A percentile compares a stretch with the other conserved stretches of the same genome.
These are phyloP conservation scores for Trypethelium eluteriae DNA, from an alignment of 495 filamentous ascomycete genomes.

Conservation along the genomic window DNA sequence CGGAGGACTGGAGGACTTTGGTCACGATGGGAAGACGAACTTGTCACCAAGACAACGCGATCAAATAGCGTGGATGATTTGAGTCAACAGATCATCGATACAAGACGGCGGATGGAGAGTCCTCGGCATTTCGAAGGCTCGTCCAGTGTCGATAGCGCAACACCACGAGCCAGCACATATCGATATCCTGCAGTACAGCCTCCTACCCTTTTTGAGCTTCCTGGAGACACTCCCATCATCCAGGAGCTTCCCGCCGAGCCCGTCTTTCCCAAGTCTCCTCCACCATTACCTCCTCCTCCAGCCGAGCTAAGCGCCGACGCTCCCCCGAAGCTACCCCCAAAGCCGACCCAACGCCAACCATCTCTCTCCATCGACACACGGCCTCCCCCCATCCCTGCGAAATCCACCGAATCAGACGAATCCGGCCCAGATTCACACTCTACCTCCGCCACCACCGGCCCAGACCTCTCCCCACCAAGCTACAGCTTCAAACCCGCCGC, in stretches of 20 bases:
- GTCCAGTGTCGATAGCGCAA: constrained; percentile 8
- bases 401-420: constrained; percentile 28
- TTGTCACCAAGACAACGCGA: constrained; percentile 2
- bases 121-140: not conserved
- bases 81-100: constrained; percentile 13
- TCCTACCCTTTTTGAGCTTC: constrained; percentile 4
- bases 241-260: constrained; percentile 5
- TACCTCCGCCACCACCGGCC: constrained; percentile 26
- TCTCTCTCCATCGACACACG: constrained; percentile 30
- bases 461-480: constrained; percentile 28
- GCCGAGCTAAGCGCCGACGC: constrained; percentile 33
- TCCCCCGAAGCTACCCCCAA: not conserved
- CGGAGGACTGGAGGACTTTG: constrained; percentile 41
- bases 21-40: constrained; percentile 9
- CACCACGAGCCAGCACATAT: constrained; percentile 15
- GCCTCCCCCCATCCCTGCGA: constrained; percentile 41
- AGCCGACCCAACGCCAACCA: not conserved
- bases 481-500: constrained; percentile 75
- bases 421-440: constrained; percentile 12
- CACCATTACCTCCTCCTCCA: constrained; percentile 25
- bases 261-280: constrained; percentile 9
- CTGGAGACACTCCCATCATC: constrained; percentile 5
- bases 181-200: constrained; percentile 24
- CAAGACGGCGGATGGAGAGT: constrained; percentile 10
- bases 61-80: constrained; percentile 14